These are phyloP conservation scores for Ceratobasidium sp. DNA, from an alignment of 1,284 basidiomycete genomes.

Conservation along the genomic window DNA sequence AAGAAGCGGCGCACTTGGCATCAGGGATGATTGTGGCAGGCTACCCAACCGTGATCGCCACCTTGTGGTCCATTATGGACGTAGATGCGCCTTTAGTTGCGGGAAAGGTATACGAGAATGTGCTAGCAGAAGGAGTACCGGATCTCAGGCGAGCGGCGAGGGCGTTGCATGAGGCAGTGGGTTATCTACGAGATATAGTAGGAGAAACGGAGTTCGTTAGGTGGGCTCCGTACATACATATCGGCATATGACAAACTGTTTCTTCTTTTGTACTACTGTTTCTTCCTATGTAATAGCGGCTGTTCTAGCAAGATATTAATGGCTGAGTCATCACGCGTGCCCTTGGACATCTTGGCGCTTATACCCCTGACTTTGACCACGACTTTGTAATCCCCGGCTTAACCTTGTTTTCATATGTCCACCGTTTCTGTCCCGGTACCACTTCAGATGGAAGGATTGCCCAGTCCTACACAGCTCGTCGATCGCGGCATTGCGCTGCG, in stretches of 20 bases:
- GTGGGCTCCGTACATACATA: conserved; percentile 17
- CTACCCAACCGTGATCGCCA: conserved; percentile 17
- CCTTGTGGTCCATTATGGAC: conserved; percentile 30
- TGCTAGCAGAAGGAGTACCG: neutral
- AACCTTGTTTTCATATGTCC: too few species aligned
- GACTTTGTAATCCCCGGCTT: too few species aligned
- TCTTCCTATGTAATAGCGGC: too few species aligned
- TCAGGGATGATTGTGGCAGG: conserved; percentile 29
- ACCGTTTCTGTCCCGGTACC: too few species aligned
- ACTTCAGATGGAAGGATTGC: too few species aligned
- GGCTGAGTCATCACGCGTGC: too few species aligned
- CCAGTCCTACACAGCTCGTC: too few species aligned
- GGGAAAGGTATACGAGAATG: neutral
- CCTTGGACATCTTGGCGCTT: too few species aligned
- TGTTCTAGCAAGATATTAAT: too few species aligned
- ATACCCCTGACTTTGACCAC: too few species aligned
- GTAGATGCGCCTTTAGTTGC: conserved; percentile 13
- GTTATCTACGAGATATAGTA: conserved; percentile 5
- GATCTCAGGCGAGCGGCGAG: neutral
- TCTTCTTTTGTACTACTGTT: too few species aligned
- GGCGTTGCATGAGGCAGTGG: conserved; percentile 20
- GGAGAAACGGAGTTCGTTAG: conserved; percentile 7
- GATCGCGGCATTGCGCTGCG: too few species aligned
- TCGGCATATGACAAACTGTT: neutral
- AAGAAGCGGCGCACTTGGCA: conserved; percentile 25